phyloP scores from a whole-genome alignment of 495 filamentous ascomycete species.

The Penicillium ucsense region DNA sequence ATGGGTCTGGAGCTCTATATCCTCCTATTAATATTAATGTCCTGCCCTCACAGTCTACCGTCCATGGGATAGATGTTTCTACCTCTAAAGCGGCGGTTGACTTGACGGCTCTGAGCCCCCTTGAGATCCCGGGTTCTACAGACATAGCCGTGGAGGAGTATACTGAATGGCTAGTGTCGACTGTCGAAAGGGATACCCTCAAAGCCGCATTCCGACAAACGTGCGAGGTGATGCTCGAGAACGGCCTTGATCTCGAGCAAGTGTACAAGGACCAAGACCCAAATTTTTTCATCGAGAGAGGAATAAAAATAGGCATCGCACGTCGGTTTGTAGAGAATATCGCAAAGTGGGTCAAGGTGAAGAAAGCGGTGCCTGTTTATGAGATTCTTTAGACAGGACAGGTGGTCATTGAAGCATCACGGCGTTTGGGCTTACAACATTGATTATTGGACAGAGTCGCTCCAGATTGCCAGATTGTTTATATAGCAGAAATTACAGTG shows the following conservation, averaged over 20 bases:
- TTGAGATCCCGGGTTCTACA: background rate
- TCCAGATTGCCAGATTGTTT: too few relatives aligned
- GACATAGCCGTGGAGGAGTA: conserved; percentile 1
- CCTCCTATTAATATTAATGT: conserved; percentile 9
- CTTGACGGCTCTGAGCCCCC: background rate
- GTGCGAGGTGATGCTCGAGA: conserved; percentile 1
- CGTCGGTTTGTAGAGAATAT: background rate
- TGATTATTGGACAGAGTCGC: too few relatives aligned
- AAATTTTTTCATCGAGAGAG: background rate
- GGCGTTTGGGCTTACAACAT: too few relatives aligned
- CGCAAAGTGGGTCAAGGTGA: background rate
- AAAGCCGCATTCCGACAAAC: background rate
- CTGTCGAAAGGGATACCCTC: background rate
- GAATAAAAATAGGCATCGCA: conserved; percentile 1
- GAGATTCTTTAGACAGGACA: background rate
- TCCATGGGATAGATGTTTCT: background rate
- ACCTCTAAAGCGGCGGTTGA: conserved; percentile 1
- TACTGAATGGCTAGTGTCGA: conserved; percentile 1
- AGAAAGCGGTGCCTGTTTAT: background rate
- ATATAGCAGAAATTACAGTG: too few relatives aligned
- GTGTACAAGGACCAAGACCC: background rate
- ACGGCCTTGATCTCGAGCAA: conserved; percentile 1
- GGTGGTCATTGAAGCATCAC: background rate
- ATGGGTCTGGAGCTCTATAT: background rate
- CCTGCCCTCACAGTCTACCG: too few relatives aligned